Evolutionary conservation across 352 stramenopile genomes (phyloP).

Genomic region (Globisporangium radiosum): DNA sequence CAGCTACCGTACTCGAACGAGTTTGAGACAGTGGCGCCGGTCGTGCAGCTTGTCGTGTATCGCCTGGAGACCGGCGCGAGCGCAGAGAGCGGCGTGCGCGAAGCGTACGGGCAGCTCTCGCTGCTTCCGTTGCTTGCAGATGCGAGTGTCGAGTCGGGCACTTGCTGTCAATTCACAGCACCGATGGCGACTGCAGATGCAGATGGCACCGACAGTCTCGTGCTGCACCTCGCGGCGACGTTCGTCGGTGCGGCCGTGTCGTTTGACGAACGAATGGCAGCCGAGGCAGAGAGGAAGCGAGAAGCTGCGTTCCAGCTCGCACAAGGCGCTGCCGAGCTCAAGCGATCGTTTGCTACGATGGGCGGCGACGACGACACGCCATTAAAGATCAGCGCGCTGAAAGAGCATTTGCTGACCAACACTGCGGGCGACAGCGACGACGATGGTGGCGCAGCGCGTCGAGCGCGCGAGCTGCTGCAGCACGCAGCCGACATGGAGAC

Average conservation of each 20-base stretch:
- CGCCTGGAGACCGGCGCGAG: slow-evolving; percentile 4
- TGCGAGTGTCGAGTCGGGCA: slow-evolving; percentile 1
- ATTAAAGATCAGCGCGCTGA: slow-evolving; percentile 25
- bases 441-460: neutral
- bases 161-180: slow-evolving; percentile 1
- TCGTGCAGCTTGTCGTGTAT: slow-evolving; percentile 25
- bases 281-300: slow-evolving; percentile 12
- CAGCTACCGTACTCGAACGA: slow-evolving; percentile 24
- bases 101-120: slow-evolving; percentile 18
- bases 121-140: slow-evolving; percentile 14
- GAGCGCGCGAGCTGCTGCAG: slow-evolving; percentile 22
- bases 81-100: slow-evolving; percentile 18
- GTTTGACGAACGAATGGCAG: slow-evolving; percentile 17
- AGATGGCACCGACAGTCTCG: neutral
- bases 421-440: neutral
- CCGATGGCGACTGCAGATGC: slow-evolving; percentile 5
- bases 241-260: slow-evolving; percentile 18
- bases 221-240: slow-evolving; percentile 14
- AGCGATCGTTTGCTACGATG: slow-evolving; percentile 31
- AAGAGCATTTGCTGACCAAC: slow-evolving; percentile 13
- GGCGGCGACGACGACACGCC: slow-evolving; percentile 27
- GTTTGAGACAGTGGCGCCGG: slow-evolving; percentile 16
- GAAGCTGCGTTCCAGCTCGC: slow-evolving; percentile 22
- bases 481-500: slow-evolving; percentile 30
- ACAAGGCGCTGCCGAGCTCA: slow-evolving; percentile 32